These are phyloP conservation scores for Phaeophleospora eucalypticola DNA, from an alignment of 2,329 filamentous ascomycete genomes.

Conservation along the genomic window DNA sequence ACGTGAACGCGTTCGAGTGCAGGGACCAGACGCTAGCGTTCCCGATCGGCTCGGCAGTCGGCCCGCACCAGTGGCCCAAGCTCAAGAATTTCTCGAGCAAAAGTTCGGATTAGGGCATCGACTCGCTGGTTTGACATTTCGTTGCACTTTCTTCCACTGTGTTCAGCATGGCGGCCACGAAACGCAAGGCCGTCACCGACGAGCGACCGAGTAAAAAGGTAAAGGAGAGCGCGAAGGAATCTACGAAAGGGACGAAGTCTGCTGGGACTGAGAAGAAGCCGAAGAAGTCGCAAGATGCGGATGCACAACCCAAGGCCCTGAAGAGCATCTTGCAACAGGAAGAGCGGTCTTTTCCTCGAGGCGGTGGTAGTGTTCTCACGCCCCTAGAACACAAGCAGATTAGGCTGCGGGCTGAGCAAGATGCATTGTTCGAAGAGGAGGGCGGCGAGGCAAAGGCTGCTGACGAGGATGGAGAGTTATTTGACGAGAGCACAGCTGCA, in stretches of 20 bases:
- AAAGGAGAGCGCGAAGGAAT: slow-evolving; percentile 14
- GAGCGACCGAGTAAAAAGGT: slow-evolving; percentile 34
- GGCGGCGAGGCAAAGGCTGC: slow-evolving; percentile 54
- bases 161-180: slow-evolving; percentile 43
- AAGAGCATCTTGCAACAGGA: slow-evolving; percentile 63
- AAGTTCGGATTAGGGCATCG: background rate
- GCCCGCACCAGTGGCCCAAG: background rate
- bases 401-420: slow-evolving; percentile 83
- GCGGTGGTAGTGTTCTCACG: slow-evolving; percentile 83
- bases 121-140: too few species aligned
- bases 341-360: slow-evolving; percentile 86
- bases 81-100: background rate
- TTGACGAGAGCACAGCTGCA: slow-evolving; percentile 36
- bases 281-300: slow-evolving; percentile 16
- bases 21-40: slow-evolving; percentile 4
- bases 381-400: slow-evolving; percentile 96
- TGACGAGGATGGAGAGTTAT: slow-evolving; percentile 47
- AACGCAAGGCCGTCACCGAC: slow-evolving; percentile 43
- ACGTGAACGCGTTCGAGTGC: background rate
- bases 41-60: background rate
- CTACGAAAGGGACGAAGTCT: slow-evolving; percentile 16
- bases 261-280: slow-evolving; percentile 20
- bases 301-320: slow-evolving; percentile 27
- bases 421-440: slow-evolving; percentile 84
- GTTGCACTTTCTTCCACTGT: too few species aligned